phyloP scores from a whole-genome alignment of 1,139 yeast species.

The Debaryomycetaceae sp. region DNA sequence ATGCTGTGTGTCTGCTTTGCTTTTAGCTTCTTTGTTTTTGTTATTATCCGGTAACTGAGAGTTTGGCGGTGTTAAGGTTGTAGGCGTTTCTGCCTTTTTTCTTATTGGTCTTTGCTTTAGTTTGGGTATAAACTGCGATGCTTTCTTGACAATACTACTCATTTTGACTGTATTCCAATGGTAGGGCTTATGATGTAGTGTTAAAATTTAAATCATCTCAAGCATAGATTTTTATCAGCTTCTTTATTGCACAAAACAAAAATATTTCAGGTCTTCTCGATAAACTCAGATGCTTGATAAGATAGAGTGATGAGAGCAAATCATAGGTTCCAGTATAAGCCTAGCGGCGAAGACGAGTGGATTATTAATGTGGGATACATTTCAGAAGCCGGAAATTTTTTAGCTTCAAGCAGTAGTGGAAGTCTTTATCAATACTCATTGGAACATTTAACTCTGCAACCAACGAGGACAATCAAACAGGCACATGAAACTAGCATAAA shows the following conservation, averaged over 20 bases:
- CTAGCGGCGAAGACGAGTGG: constrained; percentile 40
- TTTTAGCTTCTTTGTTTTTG: background rate
- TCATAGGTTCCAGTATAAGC: constrained; percentile 15
- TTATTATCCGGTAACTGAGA: constrained; percentile 13
- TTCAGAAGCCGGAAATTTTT: constrained; percentile 29
- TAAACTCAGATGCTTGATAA: background rate
- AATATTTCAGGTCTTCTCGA: background rate
- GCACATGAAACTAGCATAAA: constrained; percentile 43
- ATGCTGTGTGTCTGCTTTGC: background rate
- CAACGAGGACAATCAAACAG: constrained; percentile 8
- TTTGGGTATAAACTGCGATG: constrained; percentile 40
- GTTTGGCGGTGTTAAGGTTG: constrained; percentile 21
- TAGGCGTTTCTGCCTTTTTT: constrained; percentile 12
- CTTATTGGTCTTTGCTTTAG: constrained; percentile 25
- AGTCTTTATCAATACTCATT: constrained; percentile 35
- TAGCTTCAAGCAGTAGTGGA: constrained; percentile 49
- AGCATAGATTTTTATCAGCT: background rate
- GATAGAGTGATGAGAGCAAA: constrained; percentile 15
- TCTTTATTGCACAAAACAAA: background rate
- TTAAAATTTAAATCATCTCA: background rate
- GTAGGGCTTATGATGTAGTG: background rate
- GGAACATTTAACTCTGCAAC: constrained; percentile 12
- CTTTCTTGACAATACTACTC: constrained; percentile 51
- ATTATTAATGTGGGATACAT: constrained; percentile 41
- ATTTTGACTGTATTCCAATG: constrained; percentile 13